Evolutionary conservation across 169 alveolate genomes (phyloP), one percentile per base, ranked within the genome.

Genomic region (Toxoplasma gondii): DNA sequence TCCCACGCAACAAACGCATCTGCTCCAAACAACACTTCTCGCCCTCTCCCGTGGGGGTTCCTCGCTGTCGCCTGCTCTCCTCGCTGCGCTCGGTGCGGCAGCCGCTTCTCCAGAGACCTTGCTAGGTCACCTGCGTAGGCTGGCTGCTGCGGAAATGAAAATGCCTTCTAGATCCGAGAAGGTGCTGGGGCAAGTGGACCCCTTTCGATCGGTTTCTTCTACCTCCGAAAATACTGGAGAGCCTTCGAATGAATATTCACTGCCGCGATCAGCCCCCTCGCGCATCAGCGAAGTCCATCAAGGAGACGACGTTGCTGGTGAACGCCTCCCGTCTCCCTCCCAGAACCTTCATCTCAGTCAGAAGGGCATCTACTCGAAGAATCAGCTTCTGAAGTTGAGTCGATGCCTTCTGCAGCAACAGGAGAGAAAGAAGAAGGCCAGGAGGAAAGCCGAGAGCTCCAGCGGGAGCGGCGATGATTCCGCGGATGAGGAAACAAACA

Each of bases 21-120:
- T 78, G 22, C 86, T 78, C 39, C 86, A 78, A 27, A 19, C 43
- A 0, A n/a, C 86, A 16, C 86, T 78, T 31, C 49, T 78, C 7
- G 86, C 86, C n/a, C 45, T 78, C 39, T 78, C 86, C 86, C 86
- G 86, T 27, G 86, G 86, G n/a, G 45, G 45, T 10, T 17, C 29
- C 29, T n/a, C 86, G 86, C 43, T 78, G 86, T 78, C 86, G 12
- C 86, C 86, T 78, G 86, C 86, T 9, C 49, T 78, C 49, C 86
- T 78, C 44, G 43, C 9, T 1, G 39, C 86, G 39, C 49, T 78
- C 24, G 86, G 49, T 45, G 86, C 39, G 19, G 86, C 86, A 1
- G 74, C 74, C 7, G 74, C 24, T 16, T 64, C 74, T 4, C 74
- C 74, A 10, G 74, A 64, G 74, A 19, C 29, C 9, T 64, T 64